Percentiles rank a stretch among this genome's conserved stretches.
Evolutionary conservation across 495 filamentous ascomycete genomes (phyloP).

Genomic region (Annulohypoxylon stygium): DNA sequence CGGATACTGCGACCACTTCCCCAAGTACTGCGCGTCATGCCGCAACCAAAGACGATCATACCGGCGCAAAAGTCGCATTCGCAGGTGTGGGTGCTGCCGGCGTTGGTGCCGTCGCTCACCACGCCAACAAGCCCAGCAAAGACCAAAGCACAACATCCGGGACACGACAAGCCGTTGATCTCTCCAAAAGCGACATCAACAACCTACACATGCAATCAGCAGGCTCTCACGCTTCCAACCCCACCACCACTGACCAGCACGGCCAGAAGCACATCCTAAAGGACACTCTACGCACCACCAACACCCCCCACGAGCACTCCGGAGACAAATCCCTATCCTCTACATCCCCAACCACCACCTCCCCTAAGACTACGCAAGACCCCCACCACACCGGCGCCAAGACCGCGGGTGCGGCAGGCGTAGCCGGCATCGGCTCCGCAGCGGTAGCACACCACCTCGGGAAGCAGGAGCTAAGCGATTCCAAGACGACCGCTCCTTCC

Average conservation of each 20-base stretch:
- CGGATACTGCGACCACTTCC: background rate
- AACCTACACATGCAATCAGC: background rate
- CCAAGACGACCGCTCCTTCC: background rate
- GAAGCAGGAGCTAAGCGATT: background rate
- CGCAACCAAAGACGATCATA: constrained; percentile 17
- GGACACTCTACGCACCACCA: constrained; percentile 1
- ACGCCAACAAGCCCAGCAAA: constrained; percentile 1
- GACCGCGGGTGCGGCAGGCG: constrained; percentile 23
- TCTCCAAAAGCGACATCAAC: background rate
- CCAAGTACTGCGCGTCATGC: background rate
- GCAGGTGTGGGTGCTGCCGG: constrained; percentile 26
- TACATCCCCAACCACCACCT: background rate
- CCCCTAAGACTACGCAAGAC: background rate
- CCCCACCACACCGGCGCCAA: constrained; percentile 19
- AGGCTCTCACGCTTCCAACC: background rate
- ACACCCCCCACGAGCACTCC: constrained; percentile 30
- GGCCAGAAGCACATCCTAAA: background rate
- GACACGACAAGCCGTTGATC: background rate
- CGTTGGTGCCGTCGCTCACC: constrained; percentile 15
- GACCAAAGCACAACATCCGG: constrained; percentile 7
- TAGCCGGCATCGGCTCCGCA: constrained; percentile 26
- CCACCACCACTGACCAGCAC: background rate
- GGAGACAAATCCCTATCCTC: background rate
- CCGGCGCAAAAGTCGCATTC: constrained; percentile 20
- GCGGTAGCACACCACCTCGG: constrained; percentile 21